phyloP scores from a whole-genome alignment of 2,329 filamentous ascomycete genomes.

The Xylaria polymorpha region DNA sequence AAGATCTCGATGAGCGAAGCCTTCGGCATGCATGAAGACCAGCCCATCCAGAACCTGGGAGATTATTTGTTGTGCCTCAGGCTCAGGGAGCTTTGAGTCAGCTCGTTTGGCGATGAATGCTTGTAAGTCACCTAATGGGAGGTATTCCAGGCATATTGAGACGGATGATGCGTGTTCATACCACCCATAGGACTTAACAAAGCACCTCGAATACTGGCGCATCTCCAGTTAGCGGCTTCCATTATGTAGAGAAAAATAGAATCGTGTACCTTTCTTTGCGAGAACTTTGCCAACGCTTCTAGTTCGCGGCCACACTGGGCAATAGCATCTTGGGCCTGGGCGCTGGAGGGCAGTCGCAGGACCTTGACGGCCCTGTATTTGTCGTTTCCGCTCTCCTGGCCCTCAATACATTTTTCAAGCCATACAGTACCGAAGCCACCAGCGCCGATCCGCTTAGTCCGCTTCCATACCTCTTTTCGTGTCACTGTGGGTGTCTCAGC shows the following conservation, averaged over 20 bases:
- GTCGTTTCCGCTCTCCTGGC: background rate
- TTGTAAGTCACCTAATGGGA: background rate
- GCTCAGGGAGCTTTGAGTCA: conserved; percentile 19
- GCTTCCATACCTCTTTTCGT: conserved; percentile 3
- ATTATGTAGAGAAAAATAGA: background rate
- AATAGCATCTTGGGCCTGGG: background rate
- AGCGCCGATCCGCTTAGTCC: background rate
- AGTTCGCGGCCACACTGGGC: conserved; percentile 5
- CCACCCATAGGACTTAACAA: conserved; percentile 14
- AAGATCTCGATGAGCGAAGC: conserved; percentile 29
- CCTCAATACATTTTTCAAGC: conserved; percentile 6
- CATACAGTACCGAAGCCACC: conserved; percentile 9
- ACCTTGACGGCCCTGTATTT: background rate
- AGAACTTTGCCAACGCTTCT: conserved; percentile 22
- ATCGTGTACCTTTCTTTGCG: conserved; percentile 9
- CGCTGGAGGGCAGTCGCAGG: background rate
- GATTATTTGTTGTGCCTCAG: conserved; percentile 21
- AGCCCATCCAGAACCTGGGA: conserved; percentile 29
- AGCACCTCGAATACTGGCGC: background rate
- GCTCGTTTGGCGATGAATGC: background rate
- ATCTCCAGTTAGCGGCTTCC: background rate
- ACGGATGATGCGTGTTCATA: conserved; percentile 2
- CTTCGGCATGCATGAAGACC: conserved; percentile 31
- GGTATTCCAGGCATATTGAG: background rate
- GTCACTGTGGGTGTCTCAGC: background rate